These are phyloP conservation scores for Geranium incanum DNA, from an alignment of 441 rosid species.

Conservation along the genomic window DNA sequence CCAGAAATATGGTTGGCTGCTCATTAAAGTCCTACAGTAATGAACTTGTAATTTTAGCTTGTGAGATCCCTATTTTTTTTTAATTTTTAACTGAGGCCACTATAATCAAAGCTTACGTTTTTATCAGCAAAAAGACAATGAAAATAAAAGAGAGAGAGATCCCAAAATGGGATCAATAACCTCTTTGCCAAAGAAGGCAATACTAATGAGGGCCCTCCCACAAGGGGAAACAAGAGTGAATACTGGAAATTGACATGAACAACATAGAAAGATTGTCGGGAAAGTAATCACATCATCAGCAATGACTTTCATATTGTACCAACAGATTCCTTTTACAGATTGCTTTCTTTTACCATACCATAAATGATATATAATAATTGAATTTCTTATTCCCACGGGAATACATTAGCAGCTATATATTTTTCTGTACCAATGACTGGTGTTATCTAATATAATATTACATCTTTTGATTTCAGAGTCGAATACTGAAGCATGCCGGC, in stretches of 20 bases:
- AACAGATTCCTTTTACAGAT: background rate
- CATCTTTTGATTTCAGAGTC: slow-evolving; percentile 52
- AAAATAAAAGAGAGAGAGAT: no score
- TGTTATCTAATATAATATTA: background rate
- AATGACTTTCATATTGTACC: background rate
- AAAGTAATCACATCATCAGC: background rate
- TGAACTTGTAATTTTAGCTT: background rate
- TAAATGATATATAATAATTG: background rate
- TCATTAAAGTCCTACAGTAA: no score
- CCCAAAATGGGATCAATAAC: no score
- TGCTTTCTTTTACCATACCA: background rate
- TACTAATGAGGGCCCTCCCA: no score
- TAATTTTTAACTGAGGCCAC: background rate
- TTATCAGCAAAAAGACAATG: no score
- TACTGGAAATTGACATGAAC: no score
- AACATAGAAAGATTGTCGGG: background rate
- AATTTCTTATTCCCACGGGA: background rate
- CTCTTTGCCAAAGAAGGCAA: no score
- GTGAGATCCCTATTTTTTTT: background rate
- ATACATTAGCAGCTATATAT: background rate
- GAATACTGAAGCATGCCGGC: slow-evolving; percentile 98
- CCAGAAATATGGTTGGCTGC: background rate
- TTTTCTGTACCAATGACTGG: background rate
- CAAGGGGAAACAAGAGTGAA: no score
- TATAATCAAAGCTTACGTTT: no score